phyloP scores from a whole-genome alignment of 306 rosid species.

The Macrotyloma uniflorum region DNA sequence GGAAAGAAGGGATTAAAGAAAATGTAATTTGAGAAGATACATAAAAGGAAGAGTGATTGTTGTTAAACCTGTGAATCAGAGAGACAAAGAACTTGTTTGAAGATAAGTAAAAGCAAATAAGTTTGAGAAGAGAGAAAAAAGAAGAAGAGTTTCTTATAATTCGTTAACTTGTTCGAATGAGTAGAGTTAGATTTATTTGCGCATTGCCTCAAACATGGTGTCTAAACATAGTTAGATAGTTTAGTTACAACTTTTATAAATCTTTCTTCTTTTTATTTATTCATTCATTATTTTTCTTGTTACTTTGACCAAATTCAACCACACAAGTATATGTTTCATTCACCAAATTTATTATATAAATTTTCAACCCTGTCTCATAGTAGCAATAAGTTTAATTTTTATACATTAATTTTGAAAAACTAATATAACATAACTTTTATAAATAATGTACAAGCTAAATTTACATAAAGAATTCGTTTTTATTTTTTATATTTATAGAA shows the following conservation, averaged over 20 bases:
- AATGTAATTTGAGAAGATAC: no score
- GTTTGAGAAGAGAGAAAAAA: background rate
- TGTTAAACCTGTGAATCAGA: constrained; percentile 33
- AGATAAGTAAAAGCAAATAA: background rate
- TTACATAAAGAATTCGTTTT: no score
- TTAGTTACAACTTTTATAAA: background rate
- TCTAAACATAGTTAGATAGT: background rate
- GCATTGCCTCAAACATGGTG: constrained; percentile 15
- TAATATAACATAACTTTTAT: no score
- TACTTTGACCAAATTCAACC: constrained; percentile 1
- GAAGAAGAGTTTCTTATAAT: background rate
- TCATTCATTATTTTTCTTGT: background rate
- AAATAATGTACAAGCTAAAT: no score
- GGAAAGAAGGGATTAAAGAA: no score
- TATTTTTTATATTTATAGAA: no score
- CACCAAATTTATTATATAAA: no score
- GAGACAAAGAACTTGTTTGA: background rate
- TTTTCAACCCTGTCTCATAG: no score
- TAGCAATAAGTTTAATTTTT: no score
- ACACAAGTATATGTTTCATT: background rate
- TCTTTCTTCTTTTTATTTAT: background rate
- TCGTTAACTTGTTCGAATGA: background rate
- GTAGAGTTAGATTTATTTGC: constrained; percentile 2
- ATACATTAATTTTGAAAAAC: no score
- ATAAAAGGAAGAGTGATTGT: background rate